Conservation (phyloP, 345 rosid genomes). For the Pugionium cornutum region DNA sequence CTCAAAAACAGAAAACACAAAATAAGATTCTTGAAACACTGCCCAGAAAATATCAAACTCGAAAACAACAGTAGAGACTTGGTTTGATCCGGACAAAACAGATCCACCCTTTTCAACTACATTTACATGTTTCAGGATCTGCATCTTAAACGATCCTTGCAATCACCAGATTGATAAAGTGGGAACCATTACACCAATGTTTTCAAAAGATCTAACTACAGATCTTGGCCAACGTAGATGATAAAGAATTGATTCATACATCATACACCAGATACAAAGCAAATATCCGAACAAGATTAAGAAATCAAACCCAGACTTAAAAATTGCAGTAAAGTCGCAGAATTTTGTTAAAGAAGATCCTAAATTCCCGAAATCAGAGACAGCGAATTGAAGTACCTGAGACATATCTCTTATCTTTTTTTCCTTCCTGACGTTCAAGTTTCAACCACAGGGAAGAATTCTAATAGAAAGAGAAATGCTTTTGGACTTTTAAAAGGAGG, state of each 20-base stretch:
- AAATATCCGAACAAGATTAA: not conserved
- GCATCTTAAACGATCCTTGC: slow-evolving; percentile 13
- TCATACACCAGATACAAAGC: slow-evolving; percentile 4
- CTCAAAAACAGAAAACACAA: slow-evolving; percentile 7
- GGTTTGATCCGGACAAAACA: not conserved
- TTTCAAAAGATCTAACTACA: slow-evolving; percentile 6
- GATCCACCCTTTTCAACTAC: slow-evolving; percentile 12
- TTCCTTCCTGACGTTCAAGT: slow-evolving; percentile 6
- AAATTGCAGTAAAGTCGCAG: not conserved
- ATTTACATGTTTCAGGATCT: slow-evolving; percentile 2
- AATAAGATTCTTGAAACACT: slow-evolving; percentile 2
- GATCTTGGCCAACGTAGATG: not conserved
- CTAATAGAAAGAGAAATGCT: not conserved
- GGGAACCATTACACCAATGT: not conserved
- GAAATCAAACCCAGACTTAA: slow-evolving; percentile 15
- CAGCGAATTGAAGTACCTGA: slow-evolving; percentile 12
- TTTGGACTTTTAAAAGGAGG: not conserved
- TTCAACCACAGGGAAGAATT: not conserved
- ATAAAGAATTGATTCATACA: not conserved
- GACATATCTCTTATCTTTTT: slow-evolving; percentile 29
- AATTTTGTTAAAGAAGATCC: slow-evolving; percentile 8
- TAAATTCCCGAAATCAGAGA: not conserved
- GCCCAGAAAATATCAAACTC: no score
- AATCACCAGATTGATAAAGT: not conserved
- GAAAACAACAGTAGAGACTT: no score